Conservation (phyloP, 345 rosid species). For the Populus nigra region DNA sequence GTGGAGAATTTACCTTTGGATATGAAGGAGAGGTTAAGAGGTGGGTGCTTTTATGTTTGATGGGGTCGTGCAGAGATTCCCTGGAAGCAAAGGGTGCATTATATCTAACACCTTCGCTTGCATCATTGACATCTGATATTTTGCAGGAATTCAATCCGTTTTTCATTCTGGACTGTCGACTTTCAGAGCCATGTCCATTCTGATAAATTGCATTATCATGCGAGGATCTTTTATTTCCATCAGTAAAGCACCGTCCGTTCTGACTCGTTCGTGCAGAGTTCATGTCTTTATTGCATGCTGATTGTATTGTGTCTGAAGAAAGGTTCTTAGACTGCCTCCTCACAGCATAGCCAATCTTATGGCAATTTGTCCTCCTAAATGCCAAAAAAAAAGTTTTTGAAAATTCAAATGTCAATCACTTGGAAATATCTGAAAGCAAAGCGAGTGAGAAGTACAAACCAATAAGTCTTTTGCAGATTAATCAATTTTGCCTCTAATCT, state of each 20-base stretch:
- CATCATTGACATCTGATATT: neutral
- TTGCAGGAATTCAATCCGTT: neutral
- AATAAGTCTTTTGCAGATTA: slow-evolving; percentile 47
- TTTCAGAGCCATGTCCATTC: neutral
- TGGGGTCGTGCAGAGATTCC: too few species aligned
- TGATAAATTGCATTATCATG: neutral
- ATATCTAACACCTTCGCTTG: neutral
- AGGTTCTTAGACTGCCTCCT: slow-evolving; percentile 29
- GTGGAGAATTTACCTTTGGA: slow-evolving; percentile 23
- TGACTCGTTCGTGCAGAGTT: slow-evolving; percentile 8
- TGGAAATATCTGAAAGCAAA: neutral
- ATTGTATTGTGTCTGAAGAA: neutral
- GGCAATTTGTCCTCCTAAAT: slow-evolving; percentile 54
- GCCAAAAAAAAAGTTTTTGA: slow-evolving; percentile 5
- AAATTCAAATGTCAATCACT: neutral
- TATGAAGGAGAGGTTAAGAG: neutral
- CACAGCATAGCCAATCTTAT: slow-evolving; percentile 59
- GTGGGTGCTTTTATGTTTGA: too few species aligned
- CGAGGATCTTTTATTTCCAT: neutral
- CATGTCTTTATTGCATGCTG: slow-evolving; percentile 7
- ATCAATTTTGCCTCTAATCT: slow-evolving; percentile 53
- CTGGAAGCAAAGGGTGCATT: neutral
- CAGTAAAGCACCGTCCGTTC: neutral
- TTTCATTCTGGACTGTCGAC: neutral
- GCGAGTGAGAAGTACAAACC: slow-evolving; percentile 30